These are phyloP conservation scores for Tubosaeta sp. DNA, from an alignment of 768 basidiomycete species.

Conservation along the genomic window DNA sequence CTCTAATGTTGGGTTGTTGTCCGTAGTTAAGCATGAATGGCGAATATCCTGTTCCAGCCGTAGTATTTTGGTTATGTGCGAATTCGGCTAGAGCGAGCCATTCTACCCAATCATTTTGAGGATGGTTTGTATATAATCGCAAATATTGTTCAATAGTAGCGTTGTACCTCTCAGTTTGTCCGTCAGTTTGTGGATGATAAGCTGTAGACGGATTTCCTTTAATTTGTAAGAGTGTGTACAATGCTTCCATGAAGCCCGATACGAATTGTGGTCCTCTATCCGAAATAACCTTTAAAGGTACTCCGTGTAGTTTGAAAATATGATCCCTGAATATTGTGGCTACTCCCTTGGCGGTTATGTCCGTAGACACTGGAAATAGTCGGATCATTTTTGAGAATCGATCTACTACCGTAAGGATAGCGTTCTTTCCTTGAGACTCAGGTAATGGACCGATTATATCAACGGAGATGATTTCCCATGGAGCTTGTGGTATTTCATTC, in stretches of 20 bases:
- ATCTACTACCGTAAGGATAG: no score
- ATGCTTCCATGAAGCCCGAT: constrained; percentile 23
- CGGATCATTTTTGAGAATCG: no score
- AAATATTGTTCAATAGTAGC: neutral
- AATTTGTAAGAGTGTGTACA: constrained; percentile 31
- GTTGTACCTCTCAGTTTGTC: neutral
- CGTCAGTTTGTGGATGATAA: constrained; percentile 34
- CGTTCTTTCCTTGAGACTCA: no score
- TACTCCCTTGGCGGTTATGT: no score
- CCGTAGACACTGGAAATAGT: no score
- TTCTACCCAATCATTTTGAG: neutral
- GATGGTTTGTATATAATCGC: neutral
- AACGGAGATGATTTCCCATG: no score
- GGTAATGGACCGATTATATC: no score
- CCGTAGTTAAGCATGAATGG: neutral
- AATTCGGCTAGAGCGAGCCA: neutral
- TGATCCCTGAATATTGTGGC: no score
- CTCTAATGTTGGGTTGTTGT: neutral
- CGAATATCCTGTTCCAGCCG: neutral
- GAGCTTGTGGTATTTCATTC: no score
- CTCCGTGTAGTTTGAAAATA: no score
- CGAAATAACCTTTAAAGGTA: no score
- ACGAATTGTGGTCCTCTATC: no score
- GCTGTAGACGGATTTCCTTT: constrained; percentile 34
- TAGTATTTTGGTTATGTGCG: neutral